Base-by-base conservation (phyloP, 768 basidiomycete genomes). In the Porphyrellus cyaneotinctus region DNA sequence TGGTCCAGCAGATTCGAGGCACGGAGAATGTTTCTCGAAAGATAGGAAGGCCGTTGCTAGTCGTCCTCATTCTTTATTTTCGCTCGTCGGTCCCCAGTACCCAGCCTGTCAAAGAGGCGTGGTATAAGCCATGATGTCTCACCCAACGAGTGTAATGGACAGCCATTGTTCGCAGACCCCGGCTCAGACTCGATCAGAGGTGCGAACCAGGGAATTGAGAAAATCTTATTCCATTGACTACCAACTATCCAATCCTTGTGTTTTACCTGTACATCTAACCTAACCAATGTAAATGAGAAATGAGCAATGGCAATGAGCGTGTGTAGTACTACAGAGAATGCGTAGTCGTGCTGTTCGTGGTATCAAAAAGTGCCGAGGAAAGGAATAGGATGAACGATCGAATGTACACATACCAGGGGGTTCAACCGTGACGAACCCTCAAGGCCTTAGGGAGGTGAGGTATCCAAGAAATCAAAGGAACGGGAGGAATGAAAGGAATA, bases 321-420 rank as follows among this genome's bases (percentile, higher is more conserved):
- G 61, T 32, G 26, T 63, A 57, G 53, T 60, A 59, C 61, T 63
- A 63, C 61, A 63, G n/a, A 41, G 26, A 56, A 23, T 60, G 61
- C 43, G 55, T 60, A 55, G 62, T 60, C 49, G 43, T 63, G 51
- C 26, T 2, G 42, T 49, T 57, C 23, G 32, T 45, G 32, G n/a
- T 31, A 10, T 23, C 26, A 41, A n/a, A 20, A 12, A n/a, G 18
- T 24, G n/a, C 32, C 22, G 23, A 31, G 15, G 31, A 20, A 43
- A 17, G 3, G 35, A 56, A 50, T 59, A 62, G 12, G 14, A 11
- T 42, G 61, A 55, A 63, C 24, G 51, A 15, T 59, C 61, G 61
- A 60, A 63, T 42, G 23, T 59, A 62, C 15, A 47, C 24, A 31
- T 58, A 55, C 20, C 7, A n/a, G 32, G 47, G 20, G 43, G 2